These are phyloP conservation scores for Parastagonospora nodorum DNA, from an alignment of 2,329 filamentous ascomycete genomes.

Conservation along the genomic window DNA sequence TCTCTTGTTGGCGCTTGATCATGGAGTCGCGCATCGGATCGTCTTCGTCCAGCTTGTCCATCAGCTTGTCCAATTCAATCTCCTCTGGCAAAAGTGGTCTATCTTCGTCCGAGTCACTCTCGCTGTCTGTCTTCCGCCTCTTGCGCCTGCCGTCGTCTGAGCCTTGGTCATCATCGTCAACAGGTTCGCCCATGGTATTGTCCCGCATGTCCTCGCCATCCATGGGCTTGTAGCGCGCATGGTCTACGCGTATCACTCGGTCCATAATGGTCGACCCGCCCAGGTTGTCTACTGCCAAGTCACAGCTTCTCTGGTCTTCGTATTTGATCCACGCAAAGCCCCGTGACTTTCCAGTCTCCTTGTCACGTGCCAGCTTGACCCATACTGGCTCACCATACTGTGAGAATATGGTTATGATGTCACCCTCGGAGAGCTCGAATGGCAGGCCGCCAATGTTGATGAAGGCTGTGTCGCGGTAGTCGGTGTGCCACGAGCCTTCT, in stretches of 20 bases:
- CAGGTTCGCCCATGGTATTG: conserved; percentile 60
- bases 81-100: conserved; percentile 80
- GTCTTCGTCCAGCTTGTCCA: conserved; percentile 86
- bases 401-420: conserved; percentile 94
- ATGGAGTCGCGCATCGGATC: conserved; percentile 96
- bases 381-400: conserved; percentile 96
- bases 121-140: conserved; percentile 53
- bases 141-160: conserved; percentile 54
- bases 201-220: conserved; percentile 74
- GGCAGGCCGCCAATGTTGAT: conserved; percentile 94
- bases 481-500: conserved; percentile 92
- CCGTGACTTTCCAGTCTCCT: conserved; percentile 92
- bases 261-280: conserved; percentile 84
- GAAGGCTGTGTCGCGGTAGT: conserved; percentile 97
- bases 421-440: conserved; percentile 91
- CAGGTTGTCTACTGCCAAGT: conserved; percentile 94
- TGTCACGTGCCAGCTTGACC: conserved; percentile 89
- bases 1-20: conserved; percentile 88
- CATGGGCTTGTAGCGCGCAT: conserved; percentile 86
- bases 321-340: conserved; percentile 98
- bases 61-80: conserved; percentile 73
- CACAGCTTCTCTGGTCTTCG: conserved; percentile 94
- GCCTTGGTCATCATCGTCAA: conserved; percentile 37
- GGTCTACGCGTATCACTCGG: conserved; percentile 83
- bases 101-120: conserved; percentile 49